Evolutionary conservation across 805 yeast species (phyloP).

Genomic region (Cephaloascus albidus): DNA sequence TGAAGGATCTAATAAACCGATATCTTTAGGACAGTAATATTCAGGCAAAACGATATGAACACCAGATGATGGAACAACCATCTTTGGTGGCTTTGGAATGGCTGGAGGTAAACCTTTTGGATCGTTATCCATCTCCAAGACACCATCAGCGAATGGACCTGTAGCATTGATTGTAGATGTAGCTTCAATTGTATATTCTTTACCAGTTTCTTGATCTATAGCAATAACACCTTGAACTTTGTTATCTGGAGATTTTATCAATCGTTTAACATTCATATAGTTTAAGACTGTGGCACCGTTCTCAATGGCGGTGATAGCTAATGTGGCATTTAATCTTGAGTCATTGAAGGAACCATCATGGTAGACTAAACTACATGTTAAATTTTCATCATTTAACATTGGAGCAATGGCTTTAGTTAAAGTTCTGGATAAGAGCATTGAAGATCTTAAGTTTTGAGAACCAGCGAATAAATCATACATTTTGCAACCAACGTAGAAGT

Average conservation of each 20-base stretch:
- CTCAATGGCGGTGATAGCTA: slow-evolving; percentile 79
- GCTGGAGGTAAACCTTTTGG: slow-evolving; percentile 55
- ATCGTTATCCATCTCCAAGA: slow-evolving; percentile 80
- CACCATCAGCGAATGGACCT: slow-evolving; percentile 82
- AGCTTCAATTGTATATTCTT: slow-evolving; percentile 51
- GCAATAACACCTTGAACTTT: slow-evolving; percentile 72
- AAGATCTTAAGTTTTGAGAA: slow-evolving; percentile 67
- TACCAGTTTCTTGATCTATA: slow-evolving; percentile 59
- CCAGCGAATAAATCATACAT: slow-evolving; percentile 93
- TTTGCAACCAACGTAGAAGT: slow-evolving; percentile 85
- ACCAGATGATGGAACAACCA: slow-evolving; percentile 94
- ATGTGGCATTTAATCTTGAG: slow-evolving; percentile 77
- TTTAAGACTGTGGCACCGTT: slow-evolving; percentile 86
- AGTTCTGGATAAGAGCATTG: slow-evolving; percentile 61
- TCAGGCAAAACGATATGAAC: slow-evolving; percentile 90
- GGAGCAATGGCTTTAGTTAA: slow-evolving; percentile 73
- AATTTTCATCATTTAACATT: slow-evolving; percentile 65
- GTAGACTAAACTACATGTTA: slow-evolving; percentile 87
- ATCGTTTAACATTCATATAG: slow-evolving; percentile 72
- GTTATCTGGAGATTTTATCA: slow-evolving; percentile 53
- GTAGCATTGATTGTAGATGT: slow-evolving; percentile 84
- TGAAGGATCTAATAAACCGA: slow-evolving; percentile 86
- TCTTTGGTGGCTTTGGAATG: slow-evolving; percentile 43
- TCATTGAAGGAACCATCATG: slow-evolving; percentile 95
- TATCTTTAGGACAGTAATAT: slow-evolving; percentile 76